Evolutionary conservation across 208 protist species (phyloP), one percentile per base, ranked within the genome.

Genomic region (Entamoeba invadens): DNA sequence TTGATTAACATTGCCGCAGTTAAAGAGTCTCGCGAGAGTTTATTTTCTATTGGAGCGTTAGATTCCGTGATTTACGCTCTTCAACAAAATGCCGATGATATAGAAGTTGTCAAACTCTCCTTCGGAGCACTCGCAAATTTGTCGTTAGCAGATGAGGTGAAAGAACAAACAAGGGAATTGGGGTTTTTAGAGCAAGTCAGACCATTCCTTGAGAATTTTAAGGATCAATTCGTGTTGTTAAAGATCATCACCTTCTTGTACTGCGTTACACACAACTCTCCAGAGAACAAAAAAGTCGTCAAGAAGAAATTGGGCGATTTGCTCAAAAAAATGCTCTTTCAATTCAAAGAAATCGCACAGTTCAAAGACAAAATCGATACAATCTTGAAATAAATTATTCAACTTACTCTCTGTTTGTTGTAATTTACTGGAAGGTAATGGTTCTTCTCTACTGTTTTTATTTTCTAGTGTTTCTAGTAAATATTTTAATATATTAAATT

Each of bases 361-460:
- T 93, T 57, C 35, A n/a, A 93, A 93, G 25, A 93, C 21, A 93
- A 93, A 93, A 93, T 68, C 35, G 42, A 93, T 93, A 44, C 42
- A 5, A 68, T 93, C 21, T 93, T 93, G 35, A 93, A 93, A 31
- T 38, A 93, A 68, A 44, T 38, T 5, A 68, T 31, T 93, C 47
- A 68, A 50, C 35, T n/a, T n/a, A 68, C 42, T 77, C 6, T 77
- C 18, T 77, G 21, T 31, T 93, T 68, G 3, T 31, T n/a, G 21
- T 93, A 4, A 93, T 68, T 50, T 93, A 31, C 35, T n/a, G 18
- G 21, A 31, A 21, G 18, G 42, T 44, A 16, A 38, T 68, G 18
- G 5, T n/a, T n/a, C 3, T n/a, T 93, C 35, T 93, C n/a, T n/a
- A n/a, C n/a, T n/a, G n/a, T n/a, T n/a, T n/a, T n/a, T n/a, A n/a